A percentile compares a stretch with the other conserved stretches of the same genome.
Evolutionary conservation across 202 grass and related monocot genomes (phyloP).

Genomic region (Brachypodium distachyon): DNA sequence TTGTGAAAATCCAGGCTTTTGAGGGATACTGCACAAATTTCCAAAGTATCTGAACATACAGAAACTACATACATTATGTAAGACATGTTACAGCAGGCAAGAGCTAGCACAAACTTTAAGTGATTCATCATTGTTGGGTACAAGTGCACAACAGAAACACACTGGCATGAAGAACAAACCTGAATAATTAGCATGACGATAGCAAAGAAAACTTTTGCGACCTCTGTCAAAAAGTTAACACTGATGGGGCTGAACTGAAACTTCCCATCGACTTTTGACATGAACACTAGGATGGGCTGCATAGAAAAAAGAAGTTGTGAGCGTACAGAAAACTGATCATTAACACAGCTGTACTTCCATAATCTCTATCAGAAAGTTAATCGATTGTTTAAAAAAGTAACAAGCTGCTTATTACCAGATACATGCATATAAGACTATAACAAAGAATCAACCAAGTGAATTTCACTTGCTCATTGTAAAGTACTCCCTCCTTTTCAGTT

Average conservation of each 20-base stretch:
- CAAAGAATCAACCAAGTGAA: background rate
- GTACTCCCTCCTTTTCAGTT: too few relatives aligned
- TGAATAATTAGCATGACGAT: constrained; percentile 84
- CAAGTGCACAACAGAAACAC: background rate
- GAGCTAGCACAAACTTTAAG: background rate
- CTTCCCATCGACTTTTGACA: constrained; percentile 92
- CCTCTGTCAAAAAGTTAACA: constrained; percentile 90
- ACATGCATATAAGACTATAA: background rate
- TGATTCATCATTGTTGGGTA: background rate
- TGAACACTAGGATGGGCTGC: constrained; percentile 95
- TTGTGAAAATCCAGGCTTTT: background rate
- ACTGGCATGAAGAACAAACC: constrained; percentile 37
- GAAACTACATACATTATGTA: background rate
- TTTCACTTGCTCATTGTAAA: too few relatives aligned
- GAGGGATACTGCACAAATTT: background rate
- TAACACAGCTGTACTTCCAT: background rate
- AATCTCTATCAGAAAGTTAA: background rate
- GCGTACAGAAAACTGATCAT: background rate
- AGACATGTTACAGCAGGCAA: background rate
- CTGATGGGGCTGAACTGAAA: constrained; percentile 93
- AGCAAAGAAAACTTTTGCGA: constrained; percentile 85
- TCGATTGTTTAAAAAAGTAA: background rate
- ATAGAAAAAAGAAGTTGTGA: constrained; percentile 8
- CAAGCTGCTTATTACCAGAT: background rate
- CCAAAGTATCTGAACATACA: background rate